A percentile compares a stretch with the other conserved stretches of the same genome.
phyloP scores from a whole-genome alignment of 108 stramenopile species.

The Parmales sp. region DNA sequence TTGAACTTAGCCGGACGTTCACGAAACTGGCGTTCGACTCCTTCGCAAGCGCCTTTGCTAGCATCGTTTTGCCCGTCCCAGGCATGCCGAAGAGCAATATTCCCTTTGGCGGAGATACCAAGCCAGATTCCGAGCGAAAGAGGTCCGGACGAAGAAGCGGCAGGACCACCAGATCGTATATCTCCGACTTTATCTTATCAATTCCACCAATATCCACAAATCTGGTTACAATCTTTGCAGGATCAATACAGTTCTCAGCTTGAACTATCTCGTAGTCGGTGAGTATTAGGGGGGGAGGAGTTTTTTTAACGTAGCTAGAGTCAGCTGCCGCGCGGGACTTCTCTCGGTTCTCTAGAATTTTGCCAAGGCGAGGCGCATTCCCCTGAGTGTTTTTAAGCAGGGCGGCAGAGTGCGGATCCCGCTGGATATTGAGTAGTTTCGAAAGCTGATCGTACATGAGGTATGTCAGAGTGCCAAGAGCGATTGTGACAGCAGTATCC shows the following conservation, averaged over 20 bases:
- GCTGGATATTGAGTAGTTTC: too few species aligned
- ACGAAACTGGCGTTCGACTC: slow-evolving; percentile 89
- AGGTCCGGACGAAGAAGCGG: slow-evolving; percentile 81
- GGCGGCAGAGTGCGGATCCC: too few species aligned
- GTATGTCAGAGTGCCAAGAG: too few species aligned
- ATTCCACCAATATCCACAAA: slow-evolving; percentile 86
- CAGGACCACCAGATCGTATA: slow-evolving; percentile 81
- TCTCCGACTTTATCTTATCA: slow-evolving; percentile 67
- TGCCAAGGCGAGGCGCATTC: too few species aligned
- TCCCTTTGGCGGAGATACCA: slow-evolving; percentile 73
- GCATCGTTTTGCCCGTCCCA: slow-evolving; percentile 86
- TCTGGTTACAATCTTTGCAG: slow-evolving; percentile 37
- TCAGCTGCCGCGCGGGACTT: too few species aligned
- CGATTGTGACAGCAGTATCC: too few species aligned
- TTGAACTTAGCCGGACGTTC: slow-evolving; percentile 72
- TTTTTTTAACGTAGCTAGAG: too few species aligned
- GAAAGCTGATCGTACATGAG: too few species aligned
- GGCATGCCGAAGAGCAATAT: slow-evolving; percentile 85
- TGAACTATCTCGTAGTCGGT: slow-evolving; percentile 62
- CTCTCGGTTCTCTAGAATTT: too few species aligned
- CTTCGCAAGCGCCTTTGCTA: slow-evolving; percentile 94
- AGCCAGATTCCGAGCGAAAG: slow-evolving; percentile 37
- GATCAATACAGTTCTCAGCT: slow-evolving; percentile 71
- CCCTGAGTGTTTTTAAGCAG: too few species aligned
- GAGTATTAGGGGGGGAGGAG: slow-evolving; percentile 10